phyloP scores from a whole-genome alignment of 2,329 filamentous ascomycete genomes.

The Ophiostoma sp. region DNA sequence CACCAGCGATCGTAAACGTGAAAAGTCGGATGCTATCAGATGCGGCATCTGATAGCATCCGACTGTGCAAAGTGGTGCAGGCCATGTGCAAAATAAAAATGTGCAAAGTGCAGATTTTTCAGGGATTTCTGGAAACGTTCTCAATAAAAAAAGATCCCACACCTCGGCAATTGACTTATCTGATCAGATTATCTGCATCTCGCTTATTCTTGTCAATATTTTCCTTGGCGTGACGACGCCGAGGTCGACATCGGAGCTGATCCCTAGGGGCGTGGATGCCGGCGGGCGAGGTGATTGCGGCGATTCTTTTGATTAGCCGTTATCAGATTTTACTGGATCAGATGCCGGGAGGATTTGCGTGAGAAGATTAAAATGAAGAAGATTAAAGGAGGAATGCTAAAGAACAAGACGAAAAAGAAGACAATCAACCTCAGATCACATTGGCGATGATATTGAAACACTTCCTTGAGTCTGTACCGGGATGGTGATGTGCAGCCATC shows the following conservation, averaged over 20 bases:
- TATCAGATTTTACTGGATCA: background rate
- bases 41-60: background rate
- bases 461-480: background rate
- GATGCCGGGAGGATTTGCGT: background rate
- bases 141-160: background rate
- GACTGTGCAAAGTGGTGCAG: background rate
- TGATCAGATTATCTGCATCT: background rate
- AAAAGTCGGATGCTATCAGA: background rate
- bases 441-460: background rate
- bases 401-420: too few species aligned
- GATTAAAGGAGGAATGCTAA: too few species aligned
- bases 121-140: background rate
- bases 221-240: background rate
- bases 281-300: background rate
- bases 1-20: background rate
- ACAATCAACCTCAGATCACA: background rate
- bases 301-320: too few species aligned
- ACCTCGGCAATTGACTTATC: background rate
- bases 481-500: background rate
- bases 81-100: too few species aligned
- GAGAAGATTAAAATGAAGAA: too few species aligned
- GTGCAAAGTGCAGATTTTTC: background rate
- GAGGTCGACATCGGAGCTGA: slow-evolving; percentile 1
- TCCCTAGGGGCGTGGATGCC: background rate
- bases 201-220: background rate